Base-by-base conservation (phyloP, 805 yeast genomes). In the Spencermartinsiella europaea region DNA sequence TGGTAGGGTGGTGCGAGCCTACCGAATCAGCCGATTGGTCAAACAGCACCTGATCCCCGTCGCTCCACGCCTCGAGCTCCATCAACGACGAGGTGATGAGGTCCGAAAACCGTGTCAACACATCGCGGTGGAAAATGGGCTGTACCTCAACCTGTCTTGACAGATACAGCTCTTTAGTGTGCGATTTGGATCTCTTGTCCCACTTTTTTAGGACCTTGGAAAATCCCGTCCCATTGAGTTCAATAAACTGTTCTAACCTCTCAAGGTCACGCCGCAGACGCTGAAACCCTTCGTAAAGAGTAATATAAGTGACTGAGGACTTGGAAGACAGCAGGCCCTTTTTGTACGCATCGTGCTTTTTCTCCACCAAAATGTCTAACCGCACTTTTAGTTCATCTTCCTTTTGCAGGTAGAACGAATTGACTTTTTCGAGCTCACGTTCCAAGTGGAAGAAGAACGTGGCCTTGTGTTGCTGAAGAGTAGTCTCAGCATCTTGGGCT, bases 111-210 rank as follows among this genome's bases (percentile, higher is more conserved):
- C 80, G 81, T 38, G 93, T 83, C 43, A 91, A 84, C 57, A 86
- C 91, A 52, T 85, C 83, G 52, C 95, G 79, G 60, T 93, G 95
- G 68, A 93, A 93, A 10, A 91, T 95, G 0, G 99, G 98, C 65
- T 93, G 99, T 4, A 93, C 96, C 51, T 87, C 88, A 12, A 93
- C 95, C 0, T 96, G 96, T 0, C 96, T 84, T 25, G 88, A 81
- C 41, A 93, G 73, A 62, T 90, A 93, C 43, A 93, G 73, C 62
- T 93, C 99, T 61, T 90, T 89, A 4, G 96, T 89, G 56, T 87
- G 95, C 2, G 96, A 86, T 60, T 91, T 89, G 19, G 96, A 88
- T 51, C 97, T 74, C 66, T 93, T 93, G 67, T 93, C 99, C 99
- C 99, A 93, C 69, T 93, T 93, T 65, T 93, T 93, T 59, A 93